Evolutionary conservation across 2,329 filamentous ascomycete genomes (phyloP).

Genomic region (Camptophora hylomeconis): DNA sequence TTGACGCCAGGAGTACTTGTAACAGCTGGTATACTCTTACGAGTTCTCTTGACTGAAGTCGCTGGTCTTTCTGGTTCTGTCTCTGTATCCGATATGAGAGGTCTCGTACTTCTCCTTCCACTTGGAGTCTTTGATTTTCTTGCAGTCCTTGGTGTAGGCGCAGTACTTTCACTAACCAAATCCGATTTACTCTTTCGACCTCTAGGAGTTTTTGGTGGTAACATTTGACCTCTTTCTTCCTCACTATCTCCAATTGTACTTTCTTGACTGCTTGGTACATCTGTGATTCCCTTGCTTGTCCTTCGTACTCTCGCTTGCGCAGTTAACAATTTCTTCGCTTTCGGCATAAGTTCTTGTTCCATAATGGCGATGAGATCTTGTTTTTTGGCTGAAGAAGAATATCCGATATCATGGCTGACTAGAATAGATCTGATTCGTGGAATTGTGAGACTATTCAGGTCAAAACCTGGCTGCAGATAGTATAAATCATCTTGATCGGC

Average conservation of each 20-base stretch:
- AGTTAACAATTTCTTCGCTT: slow-evolving; percentile 62
- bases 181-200: slow-evolving; percentile 25
- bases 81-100: slow-evolving; percentile 40
- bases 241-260: slow-evolving; percentile 49
- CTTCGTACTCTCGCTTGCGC: slow-evolving; percentile 68
- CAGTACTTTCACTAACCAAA: slow-evolving; percentile 23
- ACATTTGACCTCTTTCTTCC: slow-evolving; percentile 29
- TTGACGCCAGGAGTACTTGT: slow-evolving; percentile 19
- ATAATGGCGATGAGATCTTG: slow-evolving; percentile 74
- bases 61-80: slow-evolving; percentile 31
- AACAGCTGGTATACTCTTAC: slow-evolving; percentile 32
- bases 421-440: slow-evolving; percentile 83
- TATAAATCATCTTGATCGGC: slow-evolving; percentile 51
- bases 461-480: slow-evolving; percentile 79
- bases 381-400: slow-evolving; percentile 86
- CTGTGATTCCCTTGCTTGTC: slow-evolving; percentile 71
- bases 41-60: slow-evolving; percentile 38
- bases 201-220: slow-evolving; percentile 37
- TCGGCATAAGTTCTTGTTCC: slow-evolving; percentile 62
- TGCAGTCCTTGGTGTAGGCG: slow-evolving; percentile 27
- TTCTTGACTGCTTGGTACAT: slow-evolving; percentile 53
- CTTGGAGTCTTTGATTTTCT: slow-evolving; percentile 41
- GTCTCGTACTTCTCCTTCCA: slow-evolving; percentile 39
- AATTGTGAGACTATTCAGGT: slow-evolving; percentile 70
- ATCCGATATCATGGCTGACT: slow-evolving; percentile 73